These are phyloP conservation scores for Raffaelea arxii DNA, from an alignment of 2,329 filamentous ascomycete genomes.

Conservation along the genomic window DNA sequence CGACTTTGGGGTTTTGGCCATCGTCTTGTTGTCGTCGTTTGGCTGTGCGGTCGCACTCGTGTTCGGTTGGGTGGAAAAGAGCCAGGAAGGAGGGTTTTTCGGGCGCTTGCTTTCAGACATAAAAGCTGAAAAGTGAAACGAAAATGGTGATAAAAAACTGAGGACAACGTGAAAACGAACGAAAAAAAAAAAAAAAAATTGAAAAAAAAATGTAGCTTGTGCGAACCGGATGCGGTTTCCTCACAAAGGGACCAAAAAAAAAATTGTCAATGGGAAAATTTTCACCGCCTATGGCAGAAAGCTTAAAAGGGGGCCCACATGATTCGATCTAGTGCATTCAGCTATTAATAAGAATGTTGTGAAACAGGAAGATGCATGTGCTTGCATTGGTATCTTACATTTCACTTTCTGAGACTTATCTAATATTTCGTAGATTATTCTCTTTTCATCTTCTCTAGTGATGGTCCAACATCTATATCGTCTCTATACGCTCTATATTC, in stretches of 20 bases:
- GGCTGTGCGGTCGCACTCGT: background rate
- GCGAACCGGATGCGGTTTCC: background rate
- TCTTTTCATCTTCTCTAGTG: too few relatives aligned
- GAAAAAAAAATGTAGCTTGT: background rate
- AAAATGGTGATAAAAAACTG: background rate
- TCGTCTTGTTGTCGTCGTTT: conserved; percentile 2
- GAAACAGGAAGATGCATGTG: background rate
- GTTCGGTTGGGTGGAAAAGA: conserved; percentile 9
- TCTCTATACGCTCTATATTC: too few relatives aligned
- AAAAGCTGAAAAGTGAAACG: background rate
- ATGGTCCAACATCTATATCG: too few relatives aligned
- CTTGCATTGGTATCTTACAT: too few relatives aligned
- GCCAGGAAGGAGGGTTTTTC: conserved; percentile 10
- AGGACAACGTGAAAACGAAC: background rate
- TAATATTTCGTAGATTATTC: too few relatives aligned
- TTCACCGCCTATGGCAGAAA: conserved; percentile 7
- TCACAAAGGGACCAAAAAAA: background rate
- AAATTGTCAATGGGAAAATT: background rate
- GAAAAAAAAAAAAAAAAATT: conserved; percentile 1
- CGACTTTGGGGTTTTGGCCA: conserved; percentile 12
- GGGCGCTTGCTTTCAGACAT: conserved; percentile 3
- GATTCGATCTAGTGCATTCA: background rate
- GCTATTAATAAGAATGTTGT: background rate
- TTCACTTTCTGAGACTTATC: too few relatives aligned
- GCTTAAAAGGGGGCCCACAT: too few relatives aligned